Base-by-base conservation (phyloP, 805 yeast genomes). In the Blastobotrys chiropterorum region DNA sequence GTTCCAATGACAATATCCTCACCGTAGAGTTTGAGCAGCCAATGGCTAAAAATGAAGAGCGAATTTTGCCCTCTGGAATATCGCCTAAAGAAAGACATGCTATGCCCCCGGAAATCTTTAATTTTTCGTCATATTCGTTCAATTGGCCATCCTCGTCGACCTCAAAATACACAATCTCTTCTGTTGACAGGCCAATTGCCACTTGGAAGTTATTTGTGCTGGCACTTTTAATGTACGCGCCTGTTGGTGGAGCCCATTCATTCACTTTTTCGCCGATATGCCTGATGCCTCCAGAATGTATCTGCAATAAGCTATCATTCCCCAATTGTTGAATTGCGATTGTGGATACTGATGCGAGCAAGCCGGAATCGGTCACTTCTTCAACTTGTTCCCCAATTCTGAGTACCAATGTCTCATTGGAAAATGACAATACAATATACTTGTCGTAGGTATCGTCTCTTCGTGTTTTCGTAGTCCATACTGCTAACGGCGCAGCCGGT, bases 181-280 rank as follows among this genome's bases (percentile, higher is more conserved):
- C 74, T 60, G 83, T 86, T 1, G 94, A 82, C 2, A 94, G 67
- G 0, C 83, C 89, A 3, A 92, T 59, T 0, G 78, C 80, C 0
- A 90, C 71, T 66, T 94, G 98, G 1, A 77, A 74, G 20, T 75
- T 71, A 15, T 89, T 87, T 2, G 84, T 67, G 0, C 86, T 63
- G 0, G 88, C 83, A n/a, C 72, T 68, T 0, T 77, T 60, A 40
- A 94, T 75, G 20, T 76, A 72, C 17, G 82, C 78, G 2, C 94
- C 95, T 0, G 83, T 81, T 0, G 97, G 95, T 1, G 96, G 88
- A 26, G 67, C 71, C 98, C 98, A 94, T 55, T 85, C 85, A 13
- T 75, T 67, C n/a, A 68, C 63, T 43, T 68, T 64, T n/a, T 62
- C 57, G 26, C 59, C 60, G 16, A 59, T 70, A 58, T 85, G 88